Evolutionary conservation across 768 basidiomycete species (phyloP), one percentile per base, ranked within the genome.

Genomic region (Thelephora aurantiotincta): DNA sequence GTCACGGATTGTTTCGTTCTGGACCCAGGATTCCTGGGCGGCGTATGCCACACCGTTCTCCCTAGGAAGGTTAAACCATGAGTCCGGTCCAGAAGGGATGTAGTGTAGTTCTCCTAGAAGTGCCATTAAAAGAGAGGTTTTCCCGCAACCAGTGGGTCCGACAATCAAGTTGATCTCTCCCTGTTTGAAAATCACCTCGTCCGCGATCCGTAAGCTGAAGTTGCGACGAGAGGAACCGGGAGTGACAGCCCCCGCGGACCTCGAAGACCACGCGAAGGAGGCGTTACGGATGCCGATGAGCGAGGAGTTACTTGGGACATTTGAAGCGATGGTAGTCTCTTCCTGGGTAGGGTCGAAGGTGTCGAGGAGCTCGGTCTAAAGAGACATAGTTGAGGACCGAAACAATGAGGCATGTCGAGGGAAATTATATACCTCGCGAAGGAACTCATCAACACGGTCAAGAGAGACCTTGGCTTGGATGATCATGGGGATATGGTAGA

Each of bases 11-110:
- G 66, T 70, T 46, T 67, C 69, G 46, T 69, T 71, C 56, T 67
- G 63, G 16, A 72, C 67, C 73, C 73, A 75, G 1, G 66, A 61
- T 51, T 72, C 69, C 50, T 75, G 73, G 4, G 67, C 69, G 12
- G 68, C 68, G 51, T 71, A 72, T 3, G 70, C 68, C 16, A 75
- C 63, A 6, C 72, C 72, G 3, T 63, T 64, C 6, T 63, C 54
- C 11, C 73, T 58, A 3, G 72, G 72, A 0, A 75, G 56, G 45
- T 63, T 66, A 54, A 62, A 68, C 51, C 60, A 67, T 1, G 71
- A 65, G 23, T 63, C 64, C 13, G 64, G 56, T 11, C 55, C 55
- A 1, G 35, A n/a, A 5, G 62, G 56, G 3, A 56, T 54, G 47
- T 57, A 63, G 37, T 65, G 59, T 60, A 65, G 59, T 49, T 65